Evolutionary conservation across 2,329 filamentous ascomycete genomes (phyloP).

Genomic region (Arthrobotrys sphaeroides): DNA sequence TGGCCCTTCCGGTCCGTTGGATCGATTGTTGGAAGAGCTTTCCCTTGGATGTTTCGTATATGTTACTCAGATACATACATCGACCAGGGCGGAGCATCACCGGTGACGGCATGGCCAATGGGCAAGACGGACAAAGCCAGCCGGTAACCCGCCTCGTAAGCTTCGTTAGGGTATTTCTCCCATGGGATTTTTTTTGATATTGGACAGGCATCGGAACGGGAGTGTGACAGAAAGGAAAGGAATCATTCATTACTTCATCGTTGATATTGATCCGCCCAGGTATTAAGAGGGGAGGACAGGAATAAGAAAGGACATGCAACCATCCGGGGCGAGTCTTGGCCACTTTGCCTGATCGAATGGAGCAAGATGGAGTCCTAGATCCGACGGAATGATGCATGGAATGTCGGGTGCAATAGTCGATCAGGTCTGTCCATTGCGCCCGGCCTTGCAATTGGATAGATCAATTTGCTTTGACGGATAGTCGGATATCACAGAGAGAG

Average conservation of each 20-base stretch:
- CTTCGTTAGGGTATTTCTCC: neutral
- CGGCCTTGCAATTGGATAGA: neutral
- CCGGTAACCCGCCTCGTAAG: neutral
- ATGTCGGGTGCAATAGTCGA: constrained; percentile 46
- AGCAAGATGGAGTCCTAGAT: constrained; percentile 26
- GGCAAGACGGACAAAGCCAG: neutral
- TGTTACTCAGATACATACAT: constrained; percentile 14
- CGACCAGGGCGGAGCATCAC: neutral
- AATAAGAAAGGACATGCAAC: constrained; percentile 15
- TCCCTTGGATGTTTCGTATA: constrained; percentile 21
- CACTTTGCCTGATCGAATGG: constrained; percentile 18
- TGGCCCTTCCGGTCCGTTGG: neutral
- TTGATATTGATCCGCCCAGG: neutral
- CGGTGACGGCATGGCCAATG: neutral
- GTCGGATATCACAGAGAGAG: constrained; percentile 16
- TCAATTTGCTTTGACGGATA: constrained; percentile 16
- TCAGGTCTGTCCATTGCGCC: constrained; percentile 1
- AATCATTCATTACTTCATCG: constrained; percentile 3
- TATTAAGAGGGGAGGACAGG: neutral
- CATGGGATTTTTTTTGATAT: neutral
- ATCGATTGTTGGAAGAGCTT: neutral
- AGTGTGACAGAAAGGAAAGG: neutral
- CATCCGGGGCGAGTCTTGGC: constrained; percentile 46
- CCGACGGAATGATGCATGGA: constrained; percentile 50
- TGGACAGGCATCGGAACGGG: neutral